Evolutionary conservation across 768 basidiomycete species (phyloP), one percentile per base, ranked within the genome.

Genomic region (Mycena epipterygia): DNA sequence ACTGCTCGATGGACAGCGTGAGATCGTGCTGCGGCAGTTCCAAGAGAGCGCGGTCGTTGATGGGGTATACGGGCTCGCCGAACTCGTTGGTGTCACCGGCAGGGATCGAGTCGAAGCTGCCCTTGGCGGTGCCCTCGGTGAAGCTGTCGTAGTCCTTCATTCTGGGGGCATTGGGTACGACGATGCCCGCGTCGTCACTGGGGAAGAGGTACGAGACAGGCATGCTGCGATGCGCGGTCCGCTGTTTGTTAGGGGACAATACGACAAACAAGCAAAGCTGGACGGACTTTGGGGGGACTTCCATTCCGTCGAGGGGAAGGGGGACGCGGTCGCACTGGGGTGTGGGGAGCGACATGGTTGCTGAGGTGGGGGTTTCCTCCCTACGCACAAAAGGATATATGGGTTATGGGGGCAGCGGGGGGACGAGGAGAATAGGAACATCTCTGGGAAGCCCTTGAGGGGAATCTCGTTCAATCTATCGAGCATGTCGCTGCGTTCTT

Each of bases 101-200:
- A 64, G 84, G 78, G 44, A 84, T 75, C 59, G 83, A 86, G 71
- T 87, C 87, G 77, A 88, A 89, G 70, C 87, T 87, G 51, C 89
- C 88, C 65, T 80, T 77, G 19, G 82, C 84, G 12, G 86, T 88
- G 35, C 89, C 89, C 53, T 89, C 88, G n/a, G 88, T 88, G 81
- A 90, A 90, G 62, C 87, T 86, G 69, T 89, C 89, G 35, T 85
- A 76, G 75, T 90, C 89, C 78, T 87, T 89, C 74, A 90, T 74
- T 67, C 82, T 75, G 13, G 89, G 89, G 32, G 89, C 87, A 5
- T 77, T 81, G 21, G 87, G 84, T 39, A 80, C 74, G 63, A 77
- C 71, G 61, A 83, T 75, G 48, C 74, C 71, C 32, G 70, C 70
- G 39, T 79, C 77, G 64, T 65, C 66, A 17, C 25, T 39, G 44